Percentiles rank a stretch among this genome's conserved stretches.
phyloP scores from a whole-genome alignment of 225 moss, liverwort and hornwort species.

The Climacium dendroides region DNA sequence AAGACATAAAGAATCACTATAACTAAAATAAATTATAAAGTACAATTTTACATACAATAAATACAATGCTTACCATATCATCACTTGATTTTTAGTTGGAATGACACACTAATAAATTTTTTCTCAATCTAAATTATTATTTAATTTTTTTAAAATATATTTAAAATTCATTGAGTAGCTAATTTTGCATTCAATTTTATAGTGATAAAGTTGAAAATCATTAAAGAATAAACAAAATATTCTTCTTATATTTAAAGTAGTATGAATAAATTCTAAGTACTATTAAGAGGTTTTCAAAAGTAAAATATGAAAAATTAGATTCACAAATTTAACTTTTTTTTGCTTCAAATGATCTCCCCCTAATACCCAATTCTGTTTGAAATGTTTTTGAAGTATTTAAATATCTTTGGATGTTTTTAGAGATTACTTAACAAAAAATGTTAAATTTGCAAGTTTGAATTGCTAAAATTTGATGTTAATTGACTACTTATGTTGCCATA shows the following conservation, averaged over 20 bases:
- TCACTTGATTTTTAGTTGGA: not conserved
- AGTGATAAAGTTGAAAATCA: not conserved
- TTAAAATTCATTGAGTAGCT: not conserved
- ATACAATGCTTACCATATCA: not conserved
- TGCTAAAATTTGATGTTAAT: not conserved
- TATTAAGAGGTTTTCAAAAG: not conserved
- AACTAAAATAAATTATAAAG: no score
- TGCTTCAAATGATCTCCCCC: not conserved
- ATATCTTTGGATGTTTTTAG: not conserved
- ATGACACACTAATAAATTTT: rapidly evolving
- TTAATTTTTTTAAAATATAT: rapidly evolving
- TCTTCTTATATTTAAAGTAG: not conserved
- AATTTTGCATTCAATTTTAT: not conserved
- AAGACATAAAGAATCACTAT: not conserved
- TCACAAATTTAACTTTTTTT: not conserved
- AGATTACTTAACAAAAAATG: no score
- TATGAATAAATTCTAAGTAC: no score
- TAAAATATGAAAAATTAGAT: no score
- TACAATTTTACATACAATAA: not conserved
- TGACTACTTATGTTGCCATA: rapidly evolving
- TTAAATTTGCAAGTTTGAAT: not conserved
- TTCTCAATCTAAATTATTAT: not conserved
- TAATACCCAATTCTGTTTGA: not conserved
- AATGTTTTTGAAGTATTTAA: not conserved
- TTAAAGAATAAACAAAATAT: not conserved